These are phyloP conservation scores for Lachancea lanzarotensis DNA, from an alignment of 805 yeast genomes.

Conservation along the genomic window DNA sequence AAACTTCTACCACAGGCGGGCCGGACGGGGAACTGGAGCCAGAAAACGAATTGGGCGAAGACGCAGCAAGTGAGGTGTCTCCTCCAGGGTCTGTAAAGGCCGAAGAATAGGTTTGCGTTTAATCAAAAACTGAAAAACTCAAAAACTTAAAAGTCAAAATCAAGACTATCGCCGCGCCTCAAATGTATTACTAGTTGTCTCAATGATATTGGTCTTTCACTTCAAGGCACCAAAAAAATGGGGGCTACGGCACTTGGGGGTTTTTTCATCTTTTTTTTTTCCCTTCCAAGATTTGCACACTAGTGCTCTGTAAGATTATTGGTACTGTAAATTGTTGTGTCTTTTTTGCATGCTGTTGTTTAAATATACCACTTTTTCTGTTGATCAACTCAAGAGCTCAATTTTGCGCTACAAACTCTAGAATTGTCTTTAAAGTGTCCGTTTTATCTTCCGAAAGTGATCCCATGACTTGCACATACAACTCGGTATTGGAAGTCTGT, in stretches of 20 bases:
- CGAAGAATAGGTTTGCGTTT: slow-evolving; percentile 11
- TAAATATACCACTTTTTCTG: neutral
- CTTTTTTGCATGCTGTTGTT: neutral
- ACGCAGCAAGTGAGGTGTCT: slow-evolving; percentile 3
- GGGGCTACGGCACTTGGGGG: too few species aligned
- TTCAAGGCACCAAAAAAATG: too few species aligned
- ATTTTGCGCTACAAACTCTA: slow-evolving; percentile 29
- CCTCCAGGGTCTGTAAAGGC: slow-evolving; percentile 11
- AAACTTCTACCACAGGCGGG: slow-evolving; percentile 8
- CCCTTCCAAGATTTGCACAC: too few species aligned
- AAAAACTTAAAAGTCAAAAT: neutral
- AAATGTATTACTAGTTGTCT: neutral
- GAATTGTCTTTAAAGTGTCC: slow-evolving; percentile 26
- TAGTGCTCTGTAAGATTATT: too few species aligned
- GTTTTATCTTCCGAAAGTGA: slow-evolving; percentile 28
- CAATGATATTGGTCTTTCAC: too few species aligned
- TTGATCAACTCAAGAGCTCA: neutral
- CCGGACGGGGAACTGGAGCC: slow-evolving; percentile 1
- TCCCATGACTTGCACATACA: slow-evolving; percentile 35
- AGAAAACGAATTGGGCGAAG: neutral
- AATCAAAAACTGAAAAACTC: neutral
- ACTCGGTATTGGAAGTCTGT: slow-evolving; percentile 40
- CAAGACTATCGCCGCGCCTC: neutral
- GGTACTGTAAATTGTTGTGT: neutral
- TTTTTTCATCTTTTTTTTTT: too few species aligned